Percentiles rank a stretch among this genome's conserved stretches.
Conservation (phyloP, 2,329 filamentous ascomycete species). For the Grosmannia penicillata region DNA sequence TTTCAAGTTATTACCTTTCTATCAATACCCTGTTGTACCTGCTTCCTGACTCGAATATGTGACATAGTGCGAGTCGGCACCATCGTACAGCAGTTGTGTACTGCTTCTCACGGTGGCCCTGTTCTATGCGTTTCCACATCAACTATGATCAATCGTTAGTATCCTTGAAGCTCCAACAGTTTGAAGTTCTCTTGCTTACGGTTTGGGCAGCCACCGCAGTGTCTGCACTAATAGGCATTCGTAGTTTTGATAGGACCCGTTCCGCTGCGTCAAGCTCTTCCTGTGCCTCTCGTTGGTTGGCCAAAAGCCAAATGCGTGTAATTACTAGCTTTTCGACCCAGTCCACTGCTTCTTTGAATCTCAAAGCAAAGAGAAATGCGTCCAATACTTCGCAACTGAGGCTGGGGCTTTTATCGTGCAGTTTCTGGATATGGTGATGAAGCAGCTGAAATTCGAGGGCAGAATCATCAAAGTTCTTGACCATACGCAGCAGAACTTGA, state of each 20-base stretch:
- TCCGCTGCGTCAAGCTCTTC: constrained; percentile 14
- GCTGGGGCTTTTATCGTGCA: constrained; percentile 38
- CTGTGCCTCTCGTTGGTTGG: constrained; percentile 24
- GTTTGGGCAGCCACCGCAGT: constrained; percentile 55
- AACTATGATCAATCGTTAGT: constrained; percentile 32
- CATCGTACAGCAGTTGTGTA: constrained; percentile 47
- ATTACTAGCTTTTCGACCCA: constrained; percentile 60
- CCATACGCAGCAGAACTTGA: constrained; percentile 44
- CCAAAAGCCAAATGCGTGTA: constrained; percentile 51
- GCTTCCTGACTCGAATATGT: constrained; percentile 50
- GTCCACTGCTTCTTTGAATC: constrained; percentile 24
- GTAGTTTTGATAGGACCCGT: constrained; percentile 26
- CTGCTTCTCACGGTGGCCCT: constrained; percentile 34
- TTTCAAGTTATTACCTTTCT: constrained; percentile 33
- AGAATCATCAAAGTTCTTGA: constrained; percentile 33
- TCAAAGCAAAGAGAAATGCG: constrained; percentile 42
- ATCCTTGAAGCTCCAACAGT: too few species aligned
- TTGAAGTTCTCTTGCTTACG: constrained; percentile 23
- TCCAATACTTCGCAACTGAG: constrained; percentile 40
- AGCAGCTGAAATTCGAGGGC: constrained; percentile 51
- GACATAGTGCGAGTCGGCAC: constrained; percentile 56
- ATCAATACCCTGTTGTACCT: constrained; percentile 54
- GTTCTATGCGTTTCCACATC: constrained; percentile 67
- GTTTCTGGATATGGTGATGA: constrained; percentile 50
- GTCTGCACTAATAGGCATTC: constrained; percentile 35